A percentile compares a stretch with the other conserved stretches of the same genome.
Evolutionary conservation across 257 asterid species (phyloP).

Genomic region (Fraxinus quadrangulata): DNA sequence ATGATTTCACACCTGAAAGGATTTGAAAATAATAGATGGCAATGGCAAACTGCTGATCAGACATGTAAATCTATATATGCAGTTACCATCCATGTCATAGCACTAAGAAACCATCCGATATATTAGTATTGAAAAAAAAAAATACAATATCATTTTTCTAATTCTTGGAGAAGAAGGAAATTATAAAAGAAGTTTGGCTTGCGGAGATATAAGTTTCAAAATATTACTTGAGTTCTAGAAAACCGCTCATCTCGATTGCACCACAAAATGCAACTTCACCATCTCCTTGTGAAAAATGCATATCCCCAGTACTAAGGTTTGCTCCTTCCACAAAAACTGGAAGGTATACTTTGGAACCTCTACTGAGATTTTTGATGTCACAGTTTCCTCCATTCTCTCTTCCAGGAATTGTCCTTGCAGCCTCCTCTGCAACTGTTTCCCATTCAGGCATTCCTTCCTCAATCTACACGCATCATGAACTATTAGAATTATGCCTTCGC

Average conservation of each 20-base stretch:
- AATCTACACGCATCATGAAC: conserved; percentile 46
- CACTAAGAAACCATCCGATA: too few relatives aligned
- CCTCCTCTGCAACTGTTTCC: conserved; percentile 79
- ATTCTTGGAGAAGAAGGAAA: background rate
- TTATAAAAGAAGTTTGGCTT: background rate
- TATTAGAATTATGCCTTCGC: background rate
- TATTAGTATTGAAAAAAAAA: background rate
- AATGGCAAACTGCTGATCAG: background rate
- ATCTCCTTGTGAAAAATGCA: conserved; percentile 98
- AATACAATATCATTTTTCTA: background rate
- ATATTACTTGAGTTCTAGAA: conserved; percentile 86
- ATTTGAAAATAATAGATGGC: background rate
- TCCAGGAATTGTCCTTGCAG: conserved; percentile 94
- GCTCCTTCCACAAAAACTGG: conserved; percentile 98
- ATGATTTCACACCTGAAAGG: conserved; percentile 77
- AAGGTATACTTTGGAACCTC: conserved; percentile 90
- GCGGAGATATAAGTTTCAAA: conserved; percentile 15
- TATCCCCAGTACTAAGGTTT: conserved; percentile 91
- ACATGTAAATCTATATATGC: too few relatives aligned
- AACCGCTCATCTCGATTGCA: conserved; percentile 97
- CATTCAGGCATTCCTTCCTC: conserved; percentile 73
- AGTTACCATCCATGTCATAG: too few relatives aligned
- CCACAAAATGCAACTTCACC: conserved; percentile 96
- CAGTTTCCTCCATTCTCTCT: conserved; percentile 96
- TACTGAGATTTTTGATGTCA: conserved; percentile 90